phyloP scores from a whole-genome alignment of 768 basidiomycete species.

The Tulasnella sp. region DNA sequence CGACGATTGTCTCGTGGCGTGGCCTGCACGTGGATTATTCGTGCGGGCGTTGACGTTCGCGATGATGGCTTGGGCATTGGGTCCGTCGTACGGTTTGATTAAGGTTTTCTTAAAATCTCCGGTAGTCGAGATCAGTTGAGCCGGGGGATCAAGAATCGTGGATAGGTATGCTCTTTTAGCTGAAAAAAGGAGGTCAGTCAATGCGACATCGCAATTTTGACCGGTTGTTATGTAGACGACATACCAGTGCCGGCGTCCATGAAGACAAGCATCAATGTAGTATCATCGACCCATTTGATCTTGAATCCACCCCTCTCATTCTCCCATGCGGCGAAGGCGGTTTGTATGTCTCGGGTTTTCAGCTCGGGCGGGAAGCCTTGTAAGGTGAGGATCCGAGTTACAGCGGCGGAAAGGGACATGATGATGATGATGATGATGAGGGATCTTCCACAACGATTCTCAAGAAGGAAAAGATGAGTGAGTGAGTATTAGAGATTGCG shows the following conservation, averaged over 20 bases:
- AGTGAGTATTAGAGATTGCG: too few relatives aligned
- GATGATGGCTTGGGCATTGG: slow-evolving; percentile 81
- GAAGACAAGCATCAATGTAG: slow-evolving; percentile 90
- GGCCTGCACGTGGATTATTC: slow-evolving; percentile 36
- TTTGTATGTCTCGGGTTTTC: slow-evolving; percentile 94
- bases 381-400: slow-evolving; percentile 87
- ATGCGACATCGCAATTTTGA: not conserved
- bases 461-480: too few relatives aligned
- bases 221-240: slow-evolving; percentile 28
- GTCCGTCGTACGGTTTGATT: slow-evolving; percentile 87
- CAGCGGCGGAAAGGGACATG: slow-evolving; percentile 65
- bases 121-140: slow-evolving; percentile 48
- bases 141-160: slow-evolving; percentile 71
- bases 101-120: slow-evolving; percentile 35
- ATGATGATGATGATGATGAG: not conserved
- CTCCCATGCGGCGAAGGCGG: slow-evolving; percentile 85
- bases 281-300: slow-evolving; percentile 99
- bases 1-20: slow-evolving; percentile 9
- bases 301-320: slow-evolving; percentile 81
- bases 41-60: slow-evolving; percentile 52
- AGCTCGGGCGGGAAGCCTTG: slow-evolving; percentile 91
- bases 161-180: slow-evolving; percentile 94
- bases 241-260: slow-evolving; percentile 79
- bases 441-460: too few relatives aligned
- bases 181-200: slow-evolving; percentile 27